Evolutionary conservation across 768 basidiomycete species (phyloP).

Genomic region (Pleurotus ostreatus): DNA sequence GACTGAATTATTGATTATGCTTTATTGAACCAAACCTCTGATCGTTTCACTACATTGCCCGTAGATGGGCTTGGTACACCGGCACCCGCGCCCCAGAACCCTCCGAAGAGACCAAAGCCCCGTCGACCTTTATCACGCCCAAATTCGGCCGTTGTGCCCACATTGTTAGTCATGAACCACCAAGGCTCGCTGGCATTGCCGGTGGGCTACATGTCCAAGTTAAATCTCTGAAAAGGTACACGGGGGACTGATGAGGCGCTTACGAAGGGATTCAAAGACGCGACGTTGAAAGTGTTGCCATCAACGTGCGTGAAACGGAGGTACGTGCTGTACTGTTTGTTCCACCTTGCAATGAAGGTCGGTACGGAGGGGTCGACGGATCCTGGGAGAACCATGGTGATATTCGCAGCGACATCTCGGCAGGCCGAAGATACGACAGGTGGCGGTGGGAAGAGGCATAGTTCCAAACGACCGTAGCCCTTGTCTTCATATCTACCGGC

Average conservation of each 20-base stretch:
- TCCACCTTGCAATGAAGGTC: slow-evolving; percentile 12
- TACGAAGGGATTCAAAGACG: slow-evolving; percentile 13
- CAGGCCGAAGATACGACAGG: slow-evolving; percentile 5
- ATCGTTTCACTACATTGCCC: slow-evolving; percentile 8
- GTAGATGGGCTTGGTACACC: slow-evolving; percentile 10
- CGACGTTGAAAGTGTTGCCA: slow-evolving; percentile 17
- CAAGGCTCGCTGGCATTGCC: slow-evolving; percentile 13
- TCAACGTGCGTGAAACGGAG: slow-evolving; percentile 17
- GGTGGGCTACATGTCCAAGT: slow-evolving; percentile 11
- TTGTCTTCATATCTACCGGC: slow-evolving; percentile 14
- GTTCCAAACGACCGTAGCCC: slow-evolving; percentile 16
- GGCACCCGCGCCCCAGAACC: slow-evolving; percentile 11
- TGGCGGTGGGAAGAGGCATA: slow-evolving; percentile 15
- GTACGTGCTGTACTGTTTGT: slow-evolving; percentile 14
- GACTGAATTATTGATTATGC: background rate
- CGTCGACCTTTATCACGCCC: background rate
- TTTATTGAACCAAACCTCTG: slow-evolving; percentile 14
- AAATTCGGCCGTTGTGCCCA: background rate
- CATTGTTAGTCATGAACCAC: slow-evolving; percentile 9
- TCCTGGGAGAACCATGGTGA: slow-evolving; percentile 12
- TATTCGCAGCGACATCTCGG: slow-evolving; percentile 8
- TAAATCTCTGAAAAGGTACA: background rate
- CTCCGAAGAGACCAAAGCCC: slow-evolving; percentile 1
- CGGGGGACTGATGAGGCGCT: slow-evolving; percentile 4
- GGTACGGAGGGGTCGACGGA: slow-evolving; percentile 12